A percentile compares a stretch with the other conserved stretches of the same genome.
Evolutionary conservation across 208 protist genomes (phyloP).

Genomic region (Trypanosoma avium): DNA sequence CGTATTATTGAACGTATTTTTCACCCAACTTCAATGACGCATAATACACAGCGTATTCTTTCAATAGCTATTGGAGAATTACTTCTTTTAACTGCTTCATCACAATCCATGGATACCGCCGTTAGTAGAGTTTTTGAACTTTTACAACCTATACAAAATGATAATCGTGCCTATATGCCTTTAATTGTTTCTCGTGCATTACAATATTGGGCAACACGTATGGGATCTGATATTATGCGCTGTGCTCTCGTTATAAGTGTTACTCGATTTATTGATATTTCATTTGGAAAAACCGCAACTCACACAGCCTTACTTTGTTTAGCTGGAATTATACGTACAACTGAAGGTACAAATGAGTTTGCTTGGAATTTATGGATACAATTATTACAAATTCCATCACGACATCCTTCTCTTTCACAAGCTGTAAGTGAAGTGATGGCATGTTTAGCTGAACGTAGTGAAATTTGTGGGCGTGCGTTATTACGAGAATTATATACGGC

Average conservation of each 20-base stretch:
- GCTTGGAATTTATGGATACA: constrained; percentile 39
- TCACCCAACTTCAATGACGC: constrained; percentile 37
- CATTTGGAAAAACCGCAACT: constrained; percentile 38
- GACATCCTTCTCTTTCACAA: constrained; percentile 37
- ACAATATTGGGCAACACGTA: constrained; percentile 37
- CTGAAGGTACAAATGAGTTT: constrained; percentile 49
- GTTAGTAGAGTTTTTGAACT: constrained; percentile 63
- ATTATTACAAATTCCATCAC: constrained; percentile 35
- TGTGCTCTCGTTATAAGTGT: constrained; percentile 45
- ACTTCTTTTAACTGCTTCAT: constrained; percentile 32
- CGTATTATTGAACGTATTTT: constrained; percentile 50
- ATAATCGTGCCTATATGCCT: constrained; percentile 59
- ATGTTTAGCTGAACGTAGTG: constrained; percentile 25
- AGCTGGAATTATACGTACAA: constrained; percentile 40
- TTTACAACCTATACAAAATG: constrained; percentile 37
- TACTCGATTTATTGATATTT: constrained; percentile 41
- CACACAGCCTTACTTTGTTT: constrained; percentile 60
- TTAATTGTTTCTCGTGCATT: constrained; percentile 55
- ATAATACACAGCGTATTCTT: constrained; percentile 35
- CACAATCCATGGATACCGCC: constrained; percentile 38
- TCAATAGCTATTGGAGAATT: constrained; percentile 50
- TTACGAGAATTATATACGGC: constrained; percentile 7
- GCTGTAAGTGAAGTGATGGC: constrained; percentile 29
- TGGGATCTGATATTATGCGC: constrained; percentile 53
- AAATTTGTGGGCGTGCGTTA: constrained; percentile 15